Evolutionary conservation across 2,329 filamentous ascomycete species (phyloP).

Genomic region (Aspergillus ochraceus): DNA sequence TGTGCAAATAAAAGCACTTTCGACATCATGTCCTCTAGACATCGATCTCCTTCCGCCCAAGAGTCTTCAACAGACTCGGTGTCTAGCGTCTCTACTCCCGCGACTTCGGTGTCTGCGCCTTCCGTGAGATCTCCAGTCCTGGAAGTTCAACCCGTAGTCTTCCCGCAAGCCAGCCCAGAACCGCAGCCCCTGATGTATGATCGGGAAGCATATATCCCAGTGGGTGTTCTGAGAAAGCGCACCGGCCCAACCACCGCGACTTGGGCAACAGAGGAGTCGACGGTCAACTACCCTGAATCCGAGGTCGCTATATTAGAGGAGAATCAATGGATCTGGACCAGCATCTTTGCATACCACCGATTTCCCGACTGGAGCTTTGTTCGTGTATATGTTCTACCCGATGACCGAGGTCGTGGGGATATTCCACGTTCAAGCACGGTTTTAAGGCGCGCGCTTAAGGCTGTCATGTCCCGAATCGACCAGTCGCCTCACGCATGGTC

Average conservation of each 20-base stretch:
- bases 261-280: neutral
- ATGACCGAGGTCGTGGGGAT: slow-evolving; percentile 37
- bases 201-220: slow-evolving; percentile 28
- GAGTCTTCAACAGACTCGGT: neutral
- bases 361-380: slow-evolving; percentile 22
- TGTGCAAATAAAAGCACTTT: neutral
- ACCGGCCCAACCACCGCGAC: neutral
- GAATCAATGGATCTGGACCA: slow-evolving; percentile 39
- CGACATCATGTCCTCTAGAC: neutral
- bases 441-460: slow-evolving; percentile 38
- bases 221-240: slow-evolving; percentile 30
- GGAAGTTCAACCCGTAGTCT: neutral
- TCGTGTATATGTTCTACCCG: slow-evolving; percentile 42
- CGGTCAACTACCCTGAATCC: slow-evolving; percentile 14
- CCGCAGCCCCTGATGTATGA: slow-evolving; percentile 5
- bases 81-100: neutral
- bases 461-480: slow-evolving; percentile 43
- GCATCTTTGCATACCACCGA: slow-evolving; percentile 15
- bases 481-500: slow-evolving; percentile 40
- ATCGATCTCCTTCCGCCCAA: neutral
- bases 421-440: slow-evolving; percentile 34
- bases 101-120: slow-evolving; percentile 1
- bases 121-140: neutral
- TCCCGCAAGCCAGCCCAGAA: neutral
- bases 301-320: slow-evolving; percentile 31